These are phyloP conservation scores for Cladosporium sp. DNA, from an alignment of 2,329 filamentous ascomycete genomes.

Conservation along the genomic window DNA sequence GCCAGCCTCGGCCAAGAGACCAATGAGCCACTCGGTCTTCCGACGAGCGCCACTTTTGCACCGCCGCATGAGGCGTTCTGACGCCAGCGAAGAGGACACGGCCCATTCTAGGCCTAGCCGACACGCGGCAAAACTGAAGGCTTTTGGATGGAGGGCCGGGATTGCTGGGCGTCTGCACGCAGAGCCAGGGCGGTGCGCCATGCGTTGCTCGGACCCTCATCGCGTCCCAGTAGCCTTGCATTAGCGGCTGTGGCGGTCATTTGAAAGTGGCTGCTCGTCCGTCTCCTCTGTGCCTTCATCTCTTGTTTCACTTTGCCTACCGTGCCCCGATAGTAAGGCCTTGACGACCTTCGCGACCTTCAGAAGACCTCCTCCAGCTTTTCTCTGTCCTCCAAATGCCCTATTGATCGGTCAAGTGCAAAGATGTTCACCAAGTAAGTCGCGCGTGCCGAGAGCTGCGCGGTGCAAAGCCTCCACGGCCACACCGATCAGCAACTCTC, in stretches of 20 bases:
- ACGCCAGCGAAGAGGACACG: neutral
- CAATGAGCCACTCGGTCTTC: slow-evolving; percentile 3
- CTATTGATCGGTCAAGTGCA: neutral
- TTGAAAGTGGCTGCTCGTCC: slow-evolving; percentile 13
- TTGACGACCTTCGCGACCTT: neutral
- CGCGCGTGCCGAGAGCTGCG: neutral
- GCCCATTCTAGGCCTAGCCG: slow-evolving; percentile 3
- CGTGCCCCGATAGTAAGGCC: slow-evolving; percentile 7
- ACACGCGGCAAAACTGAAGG: slow-evolving; percentile 9
- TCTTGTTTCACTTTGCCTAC: slow-evolving; percentile 8
- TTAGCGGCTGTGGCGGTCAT: slow-evolving; percentile 12
- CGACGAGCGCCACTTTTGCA: neutral
- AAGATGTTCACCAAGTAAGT: slow-evolving; percentile 12
- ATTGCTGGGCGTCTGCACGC: slow-evolving; percentile 12
- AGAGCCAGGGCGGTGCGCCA: slow-evolving; percentile 5
- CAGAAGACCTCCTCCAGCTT: slow-evolving; percentile 4
- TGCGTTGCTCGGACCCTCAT: slow-evolving; percentile 7
- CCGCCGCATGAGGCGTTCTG: slow-evolving; percentile 3
- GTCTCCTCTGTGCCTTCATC: slow-evolving; percentile 12
- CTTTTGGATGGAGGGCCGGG: slow-evolving; percentile 1
- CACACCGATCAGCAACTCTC: slow-evolving; percentile 6
- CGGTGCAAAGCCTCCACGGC: slow-evolving; percentile 14
- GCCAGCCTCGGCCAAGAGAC: neutral
- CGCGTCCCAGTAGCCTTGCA: slow-evolving; percentile 6
- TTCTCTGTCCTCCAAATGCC: slow-evolving; percentile 1